Base-by-base conservation (phyloP, 129 eudicot species). In the Artemisia tridentata region DNA sequence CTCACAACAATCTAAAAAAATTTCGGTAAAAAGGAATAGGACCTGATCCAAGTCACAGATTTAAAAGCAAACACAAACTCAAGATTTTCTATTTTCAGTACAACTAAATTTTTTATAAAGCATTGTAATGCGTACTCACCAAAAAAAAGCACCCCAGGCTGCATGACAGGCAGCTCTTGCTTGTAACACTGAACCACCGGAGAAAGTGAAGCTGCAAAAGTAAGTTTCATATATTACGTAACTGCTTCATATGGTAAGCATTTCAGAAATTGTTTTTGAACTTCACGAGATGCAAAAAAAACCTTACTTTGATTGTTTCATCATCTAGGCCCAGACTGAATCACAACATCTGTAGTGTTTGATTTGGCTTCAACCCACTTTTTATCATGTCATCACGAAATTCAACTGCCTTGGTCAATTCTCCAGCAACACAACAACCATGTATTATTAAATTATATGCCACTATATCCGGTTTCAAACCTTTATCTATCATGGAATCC, bases 361-460 rank as follows among this genome's bases (percentile, higher is more conserved):
- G 71, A 73, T 78, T 71, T 29, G 85, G 86, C 81, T 74, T 79
- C 57, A 89, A 65, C 73, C 96, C 95, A 55, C 87, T 80, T 82
- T 68, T 83, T 69, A 78, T 79, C 98, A 93, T 89, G 59, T 87
- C 91, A 55, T 83, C 90, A 56, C 80, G 86, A 74, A 93, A 78
- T 52, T 83, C 80, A 25, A 65, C 65, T 49, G 98, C 98, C 80
- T 78, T 93, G 7, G 16, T 48, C 56, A 87, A 49, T 43, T 93
- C 92, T 41, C 99, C 99, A 66, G 86, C 81, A 65, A 79, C 74
- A 71, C 85, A 77, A 69, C 92, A 93, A 45, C 87, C 90, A 72
- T 82, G 77, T 49, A 93, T 90, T 80, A 93, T 54, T 52, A 80
- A 58, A 29, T 88, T 84, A 72, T 85, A 90, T 4, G 96, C 99